Evolutionary conservation across 257 asterid genomes (phyloP).

Genomic region (Misopates orontium): DNA sequence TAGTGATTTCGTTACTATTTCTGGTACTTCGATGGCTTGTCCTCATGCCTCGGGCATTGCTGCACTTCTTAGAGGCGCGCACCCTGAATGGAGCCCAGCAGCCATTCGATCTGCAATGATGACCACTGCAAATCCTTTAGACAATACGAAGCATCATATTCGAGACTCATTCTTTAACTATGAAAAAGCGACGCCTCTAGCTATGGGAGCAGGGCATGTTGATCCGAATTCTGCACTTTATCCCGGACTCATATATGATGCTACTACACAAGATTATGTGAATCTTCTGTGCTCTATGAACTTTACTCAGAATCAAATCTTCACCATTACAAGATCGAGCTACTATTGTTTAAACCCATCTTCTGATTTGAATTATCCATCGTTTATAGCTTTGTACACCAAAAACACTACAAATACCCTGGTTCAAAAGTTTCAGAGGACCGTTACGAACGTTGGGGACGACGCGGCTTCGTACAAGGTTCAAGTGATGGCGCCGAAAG

Average conservation of each 20-base stretch:
- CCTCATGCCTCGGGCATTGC: slow-evolving; percentile 49
- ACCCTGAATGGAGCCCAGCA: slow-evolving; percentile 52
- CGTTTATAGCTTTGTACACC: slow-evolving; percentile 35
- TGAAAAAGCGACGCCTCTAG: slow-evolving; percentile 31
- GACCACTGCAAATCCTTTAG: slow-evolving; percentile 38
- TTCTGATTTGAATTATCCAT: slow-evolving; percentile 32
- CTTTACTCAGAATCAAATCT: slow-evolving; percentile 30
- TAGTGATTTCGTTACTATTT: slow-evolving; percentile 31
- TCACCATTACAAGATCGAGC: slow-evolving; percentile 32
- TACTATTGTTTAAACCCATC: slow-evolving; percentile 25
- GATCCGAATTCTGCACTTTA: slow-evolving; percentile 34
- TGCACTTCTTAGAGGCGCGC: slow-evolving; percentile 44
- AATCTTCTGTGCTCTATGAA: slow-evolving; percentile 41
- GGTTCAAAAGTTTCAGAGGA: slow-evolving; percentile 17
- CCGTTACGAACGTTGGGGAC: slow-evolving; percentile 33
- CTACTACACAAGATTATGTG: slow-evolving; percentile 35
- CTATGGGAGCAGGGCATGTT: slow-evolving; percentile 38
- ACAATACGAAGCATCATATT: slow-evolving; percentile 28
- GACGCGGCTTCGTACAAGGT: slow-evolving; percentile 25
- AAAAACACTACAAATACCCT: background rate
- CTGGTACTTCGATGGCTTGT: slow-evolving; percentile 51
- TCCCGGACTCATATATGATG: slow-evolving; percentile 38
- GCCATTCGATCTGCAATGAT: slow-evolving; percentile 48
- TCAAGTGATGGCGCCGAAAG: slow-evolving; percentile 20
- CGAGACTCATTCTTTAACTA: slow-evolving; percentile 26